Conservation (phyloP, 2,329 filamentous ascomycete species). For the Lachnellula cervina region DNA sequence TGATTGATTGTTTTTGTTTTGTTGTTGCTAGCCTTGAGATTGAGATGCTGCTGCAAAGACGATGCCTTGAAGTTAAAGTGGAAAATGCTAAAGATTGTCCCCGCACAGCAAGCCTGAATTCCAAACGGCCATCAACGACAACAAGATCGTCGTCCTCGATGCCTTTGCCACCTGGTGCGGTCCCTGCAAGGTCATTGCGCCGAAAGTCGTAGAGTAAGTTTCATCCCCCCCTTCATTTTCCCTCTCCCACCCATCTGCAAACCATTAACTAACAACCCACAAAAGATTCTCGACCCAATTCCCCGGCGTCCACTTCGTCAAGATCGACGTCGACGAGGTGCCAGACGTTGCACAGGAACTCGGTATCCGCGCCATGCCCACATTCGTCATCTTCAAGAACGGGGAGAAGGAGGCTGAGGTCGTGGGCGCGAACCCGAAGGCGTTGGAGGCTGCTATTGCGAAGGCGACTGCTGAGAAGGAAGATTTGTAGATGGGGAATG, state of each 20-base stretch:
- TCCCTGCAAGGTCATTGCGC: conserved; percentile 88
- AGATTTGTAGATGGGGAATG: not conserved
- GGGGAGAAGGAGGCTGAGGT: conserved; percentile 69
- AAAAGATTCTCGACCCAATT: conserved; percentile 55
- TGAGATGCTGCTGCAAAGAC: not conserved
- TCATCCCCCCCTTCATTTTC: conserved; percentile 3
- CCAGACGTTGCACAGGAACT: conserved; percentile 71
- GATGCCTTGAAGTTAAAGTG: not conserved
- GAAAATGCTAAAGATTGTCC: conserved; percentile 20
- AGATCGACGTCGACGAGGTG: conserved; percentile 85
- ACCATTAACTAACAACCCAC: conserved; percentile 16
- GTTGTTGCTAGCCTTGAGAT: not conserved
- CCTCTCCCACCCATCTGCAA: conserved; percentile 10
- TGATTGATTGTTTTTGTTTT: too few species aligned
- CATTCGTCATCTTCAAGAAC: conserved; percentile 79
- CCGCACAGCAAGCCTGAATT: conserved; percentile 53
- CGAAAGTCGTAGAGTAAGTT: conserved; percentile 61
- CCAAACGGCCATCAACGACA: conserved; percentile 46
- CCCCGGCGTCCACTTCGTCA: conserved; percentile 68
- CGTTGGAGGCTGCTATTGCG: conserved; percentile 45
- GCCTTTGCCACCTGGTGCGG: conserved; percentile 90
- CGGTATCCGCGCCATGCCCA: conserved; percentile 85
- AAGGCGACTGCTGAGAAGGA: not conserved
- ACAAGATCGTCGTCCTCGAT: conserved; percentile 72
- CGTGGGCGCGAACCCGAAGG: conserved; percentile 73